These are phyloP conservation scores for Peltaster fructicola DNA, from an alignment of 2,329 filamentous ascomycete genomes.

Conservation along the genomic window DNA sequence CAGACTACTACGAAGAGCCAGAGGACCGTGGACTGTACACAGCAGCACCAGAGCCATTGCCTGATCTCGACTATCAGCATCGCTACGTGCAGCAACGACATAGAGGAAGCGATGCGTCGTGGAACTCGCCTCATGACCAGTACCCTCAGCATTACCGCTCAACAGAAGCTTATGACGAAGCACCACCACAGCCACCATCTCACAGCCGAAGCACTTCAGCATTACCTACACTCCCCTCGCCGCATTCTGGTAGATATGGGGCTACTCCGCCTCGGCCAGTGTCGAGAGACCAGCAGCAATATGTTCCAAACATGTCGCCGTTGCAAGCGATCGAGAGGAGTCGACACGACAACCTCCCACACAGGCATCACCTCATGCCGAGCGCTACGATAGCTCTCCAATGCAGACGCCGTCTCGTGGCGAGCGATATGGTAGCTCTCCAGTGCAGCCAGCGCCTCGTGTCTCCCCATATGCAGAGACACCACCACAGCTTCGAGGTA, in stretches of 20 bases:
- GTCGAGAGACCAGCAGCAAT: constrained; percentile 10
- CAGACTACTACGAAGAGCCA: no score
- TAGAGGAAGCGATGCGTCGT: constrained; percentile 11
- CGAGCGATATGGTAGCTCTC: no score
- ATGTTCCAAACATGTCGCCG: constrained; percentile 13
- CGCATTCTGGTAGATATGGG: constrained; percentile 9
- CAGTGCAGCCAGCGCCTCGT: no score
- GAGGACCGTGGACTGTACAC: constrained; percentile 10
- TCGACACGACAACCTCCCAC: constrained; percentile 10
- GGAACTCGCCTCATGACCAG: no score
- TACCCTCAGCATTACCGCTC: constrained; percentile 8
- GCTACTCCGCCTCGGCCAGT: constrained; percentile 12
- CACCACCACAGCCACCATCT: constrained; percentile 19
- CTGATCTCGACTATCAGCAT: constrained; percentile 17
- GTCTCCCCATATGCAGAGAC: constrained; percentile 10
- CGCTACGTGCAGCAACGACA: constrained; percentile 9
- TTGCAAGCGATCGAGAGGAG: constrained; percentile 14
- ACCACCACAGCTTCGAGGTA: constrained; percentile 8
- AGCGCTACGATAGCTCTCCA: constrained; percentile 11
- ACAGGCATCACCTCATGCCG: no score
- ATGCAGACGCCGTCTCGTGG: constrained; percentile 10
- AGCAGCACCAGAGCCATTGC: constrained; percentile 17
- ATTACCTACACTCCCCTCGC: constrained; percentile 10
- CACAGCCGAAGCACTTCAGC: constrained; percentile 20
- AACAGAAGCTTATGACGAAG: constrained; percentile 9